Evolutionary conservation across 2,329 filamentous ascomycete species (phyloP).

Genomic region (Aspergillus ochraceus): DNA sequence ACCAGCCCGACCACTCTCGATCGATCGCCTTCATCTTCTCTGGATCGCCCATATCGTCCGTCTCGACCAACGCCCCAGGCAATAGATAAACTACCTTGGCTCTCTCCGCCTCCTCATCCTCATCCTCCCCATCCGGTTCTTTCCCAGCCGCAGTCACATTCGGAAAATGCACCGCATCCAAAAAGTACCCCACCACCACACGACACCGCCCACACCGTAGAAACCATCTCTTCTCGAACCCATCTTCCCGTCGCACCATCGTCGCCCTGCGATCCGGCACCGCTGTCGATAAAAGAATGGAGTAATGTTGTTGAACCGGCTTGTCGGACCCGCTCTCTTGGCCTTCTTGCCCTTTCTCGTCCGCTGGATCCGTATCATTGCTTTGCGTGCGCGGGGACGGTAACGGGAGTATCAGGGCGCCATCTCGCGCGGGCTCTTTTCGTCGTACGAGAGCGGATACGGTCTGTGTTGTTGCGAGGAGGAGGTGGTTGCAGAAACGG

Average conservation of each 20-base stretch:
- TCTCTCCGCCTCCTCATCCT: constrained; percentile 31
- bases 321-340: constrained; percentile 1
- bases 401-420: constrained; percentile 59
- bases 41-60: constrained; percentile 53
- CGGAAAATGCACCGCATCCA: constrained; percentile 54
- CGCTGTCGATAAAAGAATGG: constrained; percentile 54
- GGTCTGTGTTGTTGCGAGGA: constrained; percentile 59
- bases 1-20: constrained; percentile 39
- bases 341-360: constrained; percentile 8
- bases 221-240: constrained; percentile 66
- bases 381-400: constrained; percentile 25
- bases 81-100: constrained; percentile 58
- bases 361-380: neutral
- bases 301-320: constrained; percentile 35
- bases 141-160: constrained; percentile 7
- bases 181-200: constrained; percentile 62
- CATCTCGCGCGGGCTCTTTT: constrained; percentile 50
- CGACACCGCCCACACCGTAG: constrained; percentile 62
- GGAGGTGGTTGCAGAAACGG: constrained; percentile 62
- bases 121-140: constrained; percentile 16
- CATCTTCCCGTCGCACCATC: constrained; percentile 58
- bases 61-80: constrained; percentile 59
- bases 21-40: constrained; percentile 30
- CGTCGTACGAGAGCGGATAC: constrained; percentile 56
- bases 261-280: constrained; percentile 49